Percentiles rank a stretch among this genome's conserved stretches.
These are phyloP conservation scores for Alternaria novae-zelandiae DNA, from an alignment of 2,329 filamentous ascomycete species.

Conservation along the genomic window DNA sequence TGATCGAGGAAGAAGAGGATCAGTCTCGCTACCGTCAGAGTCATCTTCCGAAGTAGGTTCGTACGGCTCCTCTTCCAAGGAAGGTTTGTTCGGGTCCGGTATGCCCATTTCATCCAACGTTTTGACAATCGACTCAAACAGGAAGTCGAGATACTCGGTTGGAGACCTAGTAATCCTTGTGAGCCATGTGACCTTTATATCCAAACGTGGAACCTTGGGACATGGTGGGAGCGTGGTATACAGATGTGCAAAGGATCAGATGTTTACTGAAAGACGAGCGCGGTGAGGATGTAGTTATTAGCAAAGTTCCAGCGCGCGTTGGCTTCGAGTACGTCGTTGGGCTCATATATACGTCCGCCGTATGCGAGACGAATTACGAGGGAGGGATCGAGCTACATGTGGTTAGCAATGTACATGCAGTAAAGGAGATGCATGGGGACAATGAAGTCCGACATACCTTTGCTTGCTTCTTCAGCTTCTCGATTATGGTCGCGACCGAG, in stretches of 20 bases:
- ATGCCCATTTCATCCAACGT: not conserved
- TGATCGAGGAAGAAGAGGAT: not conserved
- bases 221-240: not conserved
- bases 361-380: conserved; percentile 76
- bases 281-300: conserved; percentile 18
- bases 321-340: conserved; percentile 66
- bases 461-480: conserved; percentile 68
- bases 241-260: not conserved
- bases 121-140: not conserved
- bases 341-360: conserved; percentile 79
- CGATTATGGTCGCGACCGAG: conserved; percentile 67
- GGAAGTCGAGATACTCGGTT: not conserved
- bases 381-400: conserved; percentile 58
- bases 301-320: conserved; percentile 74
- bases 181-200: not conserved
- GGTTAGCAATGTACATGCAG: conserved; percentile 8
- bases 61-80: not conserved
- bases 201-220: not conserved
- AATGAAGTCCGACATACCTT: conserved; percentile 57
- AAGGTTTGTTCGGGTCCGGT: not conserved
- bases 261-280: conserved; percentile 13
- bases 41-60: no score
- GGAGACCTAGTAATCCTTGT: not conserved
- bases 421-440: not conserved
- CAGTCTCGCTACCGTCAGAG: not conserved